phyloP scores from a whole-genome alignment of 2,329 filamentous ascomycete genomes.

The Cadophora sp. region DNA sequence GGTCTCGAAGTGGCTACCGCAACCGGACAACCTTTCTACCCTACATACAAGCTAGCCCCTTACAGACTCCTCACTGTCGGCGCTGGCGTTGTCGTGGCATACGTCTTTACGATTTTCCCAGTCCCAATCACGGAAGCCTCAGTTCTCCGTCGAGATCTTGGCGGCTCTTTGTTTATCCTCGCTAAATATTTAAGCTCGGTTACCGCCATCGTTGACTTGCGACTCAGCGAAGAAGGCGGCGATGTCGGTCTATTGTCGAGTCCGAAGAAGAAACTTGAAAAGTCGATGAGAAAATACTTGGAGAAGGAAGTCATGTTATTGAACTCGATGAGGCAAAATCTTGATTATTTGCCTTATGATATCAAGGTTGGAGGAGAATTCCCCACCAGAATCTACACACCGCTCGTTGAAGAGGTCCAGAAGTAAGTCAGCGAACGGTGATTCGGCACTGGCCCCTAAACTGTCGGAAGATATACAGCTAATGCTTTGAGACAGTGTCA shows the following conservation, averaged over 20 bases:
- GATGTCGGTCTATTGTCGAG: conserved; percentile 44
- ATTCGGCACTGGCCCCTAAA: too few species aligned
- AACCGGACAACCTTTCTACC: conserved; percentile 71
- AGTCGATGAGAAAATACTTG: conserved; percentile 51
- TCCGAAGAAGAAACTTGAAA: conserved; percentile 29
- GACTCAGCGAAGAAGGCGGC: conserved; percentile 50
- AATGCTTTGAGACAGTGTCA: conserved; percentile 51
- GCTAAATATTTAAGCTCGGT: conserved; percentile 77
- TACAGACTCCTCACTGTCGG: conserved; percentile 72
- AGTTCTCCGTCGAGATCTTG: conserved; percentile 69
- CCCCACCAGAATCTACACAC: conserved; percentile 48
- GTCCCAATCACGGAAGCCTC: conserved; percentile 74
- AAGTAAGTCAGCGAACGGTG: too few species aligned
- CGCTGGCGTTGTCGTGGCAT: conserved; percentile 70
- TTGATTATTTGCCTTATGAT: conserved; percentile 70
- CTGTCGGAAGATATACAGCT: too few species aligned
- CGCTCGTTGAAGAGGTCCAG: conserved; percentile 29
- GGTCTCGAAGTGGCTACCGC: conserved; percentile 58
- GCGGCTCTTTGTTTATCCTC: conserved; percentile 70
- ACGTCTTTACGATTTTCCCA: conserved; percentile 78
- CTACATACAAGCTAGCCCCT: conserved; percentile 70
- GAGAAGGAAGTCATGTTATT: conserved; percentile 70
- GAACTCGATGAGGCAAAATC: conserved; percentile 64
- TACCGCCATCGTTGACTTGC: conserved; percentile 66
- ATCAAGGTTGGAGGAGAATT: conserved; percentile 74